These are phyloP conservation scores for Corymbia maculata DNA, from an alignment of 345 rosid species.

Conservation along the genomic window DNA sequence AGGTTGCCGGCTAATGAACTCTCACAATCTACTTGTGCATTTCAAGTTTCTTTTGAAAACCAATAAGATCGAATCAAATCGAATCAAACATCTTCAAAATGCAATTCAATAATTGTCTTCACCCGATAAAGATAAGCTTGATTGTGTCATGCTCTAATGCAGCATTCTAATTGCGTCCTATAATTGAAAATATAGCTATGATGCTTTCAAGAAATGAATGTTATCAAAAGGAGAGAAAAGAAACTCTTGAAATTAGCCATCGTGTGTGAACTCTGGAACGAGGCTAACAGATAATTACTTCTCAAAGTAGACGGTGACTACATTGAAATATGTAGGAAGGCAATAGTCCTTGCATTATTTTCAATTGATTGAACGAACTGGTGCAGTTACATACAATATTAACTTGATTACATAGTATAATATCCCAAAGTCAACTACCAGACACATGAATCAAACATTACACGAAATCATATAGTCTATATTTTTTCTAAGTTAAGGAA, in stretches of 20 bases:
- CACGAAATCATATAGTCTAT: neutral
- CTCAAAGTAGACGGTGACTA: neutral
- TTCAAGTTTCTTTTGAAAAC: neutral
- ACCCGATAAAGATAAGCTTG: neutral
- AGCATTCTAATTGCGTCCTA: neutral
- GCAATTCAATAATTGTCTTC: neutral
- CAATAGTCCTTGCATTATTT: neutral
- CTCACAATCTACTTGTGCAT: neutral
- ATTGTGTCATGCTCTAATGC: neutral
- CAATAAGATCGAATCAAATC: neutral
- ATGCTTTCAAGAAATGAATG: too few species aligned
- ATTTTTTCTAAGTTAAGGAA: neutral
- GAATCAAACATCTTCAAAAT: neutral
- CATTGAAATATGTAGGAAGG: neutral
- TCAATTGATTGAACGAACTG: neutral
- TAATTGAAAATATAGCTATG: too few species aligned
- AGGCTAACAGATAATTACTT: neutral
- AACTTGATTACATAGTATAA: neutral
- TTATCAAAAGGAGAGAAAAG: too few species aligned
- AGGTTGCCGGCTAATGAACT: neutral
- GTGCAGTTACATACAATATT: neutral
- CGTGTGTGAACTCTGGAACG: too few species aligned
- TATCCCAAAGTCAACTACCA: neutral
- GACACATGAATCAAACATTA: neutral
- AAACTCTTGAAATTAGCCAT: too few species aligned